Percentiles rank a stretch among this genome's conserved stretches.
Conservation (phyloP, 2,329 filamentous ascomycete species). For the Orbilia quercus region DNA sequence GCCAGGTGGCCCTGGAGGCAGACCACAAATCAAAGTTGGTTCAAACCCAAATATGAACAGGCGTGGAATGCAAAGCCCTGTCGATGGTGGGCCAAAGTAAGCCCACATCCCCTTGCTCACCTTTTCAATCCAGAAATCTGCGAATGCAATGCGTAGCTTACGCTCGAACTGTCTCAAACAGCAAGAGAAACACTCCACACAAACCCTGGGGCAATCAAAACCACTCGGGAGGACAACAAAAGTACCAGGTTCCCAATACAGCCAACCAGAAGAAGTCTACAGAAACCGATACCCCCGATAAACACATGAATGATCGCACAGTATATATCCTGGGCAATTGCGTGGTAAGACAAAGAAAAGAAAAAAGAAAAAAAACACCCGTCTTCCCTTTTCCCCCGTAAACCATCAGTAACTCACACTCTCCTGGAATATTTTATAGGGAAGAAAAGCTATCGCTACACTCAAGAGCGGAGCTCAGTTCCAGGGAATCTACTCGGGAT, state of each 20-base stretch:
- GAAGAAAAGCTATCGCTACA: conserved; percentile 57
- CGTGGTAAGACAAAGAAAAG: conserved; percentile 57
- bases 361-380: no score
- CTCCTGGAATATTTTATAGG: conserved; percentile 33
- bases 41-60: conserved; percentile 47
- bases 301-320: conserved; percentile 60
- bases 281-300: conserved; percentile 60
- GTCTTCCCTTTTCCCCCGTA: neutral
- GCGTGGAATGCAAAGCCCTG: conserved; percentile 49
- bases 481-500: conserved; percentile 58
- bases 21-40: conserved; percentile 52
- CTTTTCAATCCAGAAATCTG: neutral
- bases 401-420: neutral
- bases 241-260: conserved; percentile 49
- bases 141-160: conserved; percentile 14
- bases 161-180: neutral
- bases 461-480: conserved; percentile 60
- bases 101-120: neutral
- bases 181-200: conserved; percentile 47
- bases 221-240: conserved; percentile 46
- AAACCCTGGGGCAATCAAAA: conserved; percentile 52
- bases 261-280: conserved; percentile 56
- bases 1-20: conserved; percentile 46
- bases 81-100: conserved; percentile 52
- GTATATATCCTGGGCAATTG: conserved; percentile 59